phyloP scores from a whole-genome alignment of 108 stramenopile genomes.

The Hondaea fermentalgiana region DNA sequence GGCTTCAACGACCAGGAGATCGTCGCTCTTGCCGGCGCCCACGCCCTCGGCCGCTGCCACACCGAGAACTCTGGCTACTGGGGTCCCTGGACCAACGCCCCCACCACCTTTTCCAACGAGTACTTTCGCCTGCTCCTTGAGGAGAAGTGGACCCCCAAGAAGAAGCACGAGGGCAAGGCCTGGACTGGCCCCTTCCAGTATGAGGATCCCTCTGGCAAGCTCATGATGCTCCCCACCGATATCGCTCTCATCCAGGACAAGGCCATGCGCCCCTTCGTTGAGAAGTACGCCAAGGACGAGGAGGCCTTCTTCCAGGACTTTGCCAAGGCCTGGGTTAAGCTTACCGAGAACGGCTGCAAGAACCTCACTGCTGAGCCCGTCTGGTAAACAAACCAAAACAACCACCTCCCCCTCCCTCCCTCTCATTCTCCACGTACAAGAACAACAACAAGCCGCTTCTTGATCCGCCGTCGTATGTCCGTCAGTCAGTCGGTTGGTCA shows the following conservation, averaged over 20 bases:
- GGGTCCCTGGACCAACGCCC: constrained; percentile 87
- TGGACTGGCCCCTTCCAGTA: constrained; percentile 78
- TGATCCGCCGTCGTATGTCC: too few species aligned
- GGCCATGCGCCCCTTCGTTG: constrained; percentile 64
- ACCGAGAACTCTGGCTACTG: constrained; percentile 75
- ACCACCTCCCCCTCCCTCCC: too few species aligned
- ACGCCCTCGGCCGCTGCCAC: constrained; percentile 89
- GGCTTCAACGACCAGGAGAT: constrained; percentile 86
- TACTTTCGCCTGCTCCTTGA: constrained; percentile 90
- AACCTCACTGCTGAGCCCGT: neutral
- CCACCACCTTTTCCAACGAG: constrained; percentile 88
- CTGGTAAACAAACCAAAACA: too few species aligned
- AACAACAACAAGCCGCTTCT: too few species aligned
- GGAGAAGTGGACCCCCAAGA: constrained; percentile 73
- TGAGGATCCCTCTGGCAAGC: constrained; percentile 73
- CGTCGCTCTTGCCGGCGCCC: constrained; percentile 88
- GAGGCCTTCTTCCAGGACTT: constrained; percentile 56
- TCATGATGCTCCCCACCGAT: constrained; percentile 68
- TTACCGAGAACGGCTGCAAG: constrained; percentile 33
- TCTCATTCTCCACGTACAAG: too few species aligned
- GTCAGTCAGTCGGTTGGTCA: too few species aligned
- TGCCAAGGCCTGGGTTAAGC: constrained; percentile 39
- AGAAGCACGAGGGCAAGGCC: constrained; percentile 76
- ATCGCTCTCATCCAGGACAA: constrained; percentile 76
- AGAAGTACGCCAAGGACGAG: constrained; percentile 84